phyloP scores from a whole-genome alignment of 192 early-diverging fungal species.

The Phlyctochytrium arcticum region DNA sequence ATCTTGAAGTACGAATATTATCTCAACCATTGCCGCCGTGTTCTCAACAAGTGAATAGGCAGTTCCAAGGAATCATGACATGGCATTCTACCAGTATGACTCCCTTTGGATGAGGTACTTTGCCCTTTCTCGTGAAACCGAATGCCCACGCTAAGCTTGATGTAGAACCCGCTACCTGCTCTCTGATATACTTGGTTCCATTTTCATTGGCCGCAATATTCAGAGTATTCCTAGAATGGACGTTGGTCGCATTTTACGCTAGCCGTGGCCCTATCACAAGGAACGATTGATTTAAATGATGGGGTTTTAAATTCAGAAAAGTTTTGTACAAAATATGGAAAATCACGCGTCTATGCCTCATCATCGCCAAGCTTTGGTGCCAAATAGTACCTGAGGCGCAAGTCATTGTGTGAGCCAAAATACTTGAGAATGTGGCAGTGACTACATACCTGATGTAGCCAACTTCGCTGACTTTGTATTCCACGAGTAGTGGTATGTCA shows the following conservation, averaged over 20 bases:
- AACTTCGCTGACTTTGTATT: slow-evolving; percentile 85
- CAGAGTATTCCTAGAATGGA: slow-evolving; percentile 71
- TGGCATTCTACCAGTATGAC: slow-evolving; percentile 94
- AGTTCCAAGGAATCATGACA: too few species aligned
- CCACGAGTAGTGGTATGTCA: slow-evolving; percentile 88
- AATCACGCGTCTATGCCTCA: too few species aligned
- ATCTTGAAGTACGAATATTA: slow-evolving; percentile 11
- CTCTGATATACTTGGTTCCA: slow-evolving; percentile 64
- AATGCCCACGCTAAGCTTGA: too few species aligned
- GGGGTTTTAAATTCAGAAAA: too few species aligned
- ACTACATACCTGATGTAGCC: slow-evolving; percentile 78
- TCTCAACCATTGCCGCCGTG: too few species aligned
- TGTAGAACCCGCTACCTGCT: slow-evolving; percentile 78
- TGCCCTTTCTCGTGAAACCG: slow-evolving; percentile 38
- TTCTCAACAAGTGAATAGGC: too few species aligned
- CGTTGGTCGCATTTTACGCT: too few species aligned
- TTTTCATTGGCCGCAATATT: slow-evolving; percentile 78
- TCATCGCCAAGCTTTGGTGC: slow-evolving; percentile 76
- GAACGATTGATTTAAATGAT: too few species aligned
- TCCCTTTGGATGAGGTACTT: slow-evolving; percentile 51
- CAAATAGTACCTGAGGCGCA: slow-evolving; percentile 65
- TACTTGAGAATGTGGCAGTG: not conserved
- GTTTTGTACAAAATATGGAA: too few species aligned
- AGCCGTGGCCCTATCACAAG: too few species aligned
- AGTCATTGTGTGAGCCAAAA: not conserved